Evolutionary conservation across 441 rosid species (phyloP), one percentile per base, ranked within the genome.

Genomic region (Populus trichocarpa): DNA sequence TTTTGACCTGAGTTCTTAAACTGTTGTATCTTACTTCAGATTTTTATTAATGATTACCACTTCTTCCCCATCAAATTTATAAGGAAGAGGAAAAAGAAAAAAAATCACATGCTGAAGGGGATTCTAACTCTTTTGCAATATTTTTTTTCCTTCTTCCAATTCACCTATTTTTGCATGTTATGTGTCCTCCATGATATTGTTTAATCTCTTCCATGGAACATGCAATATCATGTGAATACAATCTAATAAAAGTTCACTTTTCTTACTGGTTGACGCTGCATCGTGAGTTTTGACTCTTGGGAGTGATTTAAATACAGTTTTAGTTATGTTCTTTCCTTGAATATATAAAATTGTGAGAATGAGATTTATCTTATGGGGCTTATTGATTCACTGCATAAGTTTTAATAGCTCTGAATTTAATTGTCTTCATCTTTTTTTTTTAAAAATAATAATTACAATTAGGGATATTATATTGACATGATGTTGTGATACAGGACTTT

Each of bases 401-500:
- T 4, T 66, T 16, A 12, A 26, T 28, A 2, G 18, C 28, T 23
- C 4, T 64, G 25, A 64, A 64, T 9, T 23, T 64, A 23, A 4
- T 2, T 64, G 10, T n/a, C 5, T 23, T 22, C 23, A 2, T 22
- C 23, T 64, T 28, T 3, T 64, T 23, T 9, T 22, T 28, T 28
- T 0, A 28, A 28, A 28, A 28, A 28, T 0, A 64, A 20, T 3
- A 20, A n/a, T 26, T 64, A 26, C 67, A 23, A 10, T 30, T 1
- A 32, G 13, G n/a, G 9, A n/a, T 61, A 9, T 46, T 74, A 50
- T 22, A 26, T 32, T 77, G 10, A 10, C 35, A 61, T 64, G 23
- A 35, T 70, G 22, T 77, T 69, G 53, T 70, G 61, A 26, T 71
- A 77, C 74, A 90, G 98, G 95, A 64, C 90, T 90, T 77, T 80